These are phyloP conservation scores for Talaromyces thailandensis DNA, from an alignment of 495 filamentous ascomycete species.

Conservation along the genomic window DNA sequence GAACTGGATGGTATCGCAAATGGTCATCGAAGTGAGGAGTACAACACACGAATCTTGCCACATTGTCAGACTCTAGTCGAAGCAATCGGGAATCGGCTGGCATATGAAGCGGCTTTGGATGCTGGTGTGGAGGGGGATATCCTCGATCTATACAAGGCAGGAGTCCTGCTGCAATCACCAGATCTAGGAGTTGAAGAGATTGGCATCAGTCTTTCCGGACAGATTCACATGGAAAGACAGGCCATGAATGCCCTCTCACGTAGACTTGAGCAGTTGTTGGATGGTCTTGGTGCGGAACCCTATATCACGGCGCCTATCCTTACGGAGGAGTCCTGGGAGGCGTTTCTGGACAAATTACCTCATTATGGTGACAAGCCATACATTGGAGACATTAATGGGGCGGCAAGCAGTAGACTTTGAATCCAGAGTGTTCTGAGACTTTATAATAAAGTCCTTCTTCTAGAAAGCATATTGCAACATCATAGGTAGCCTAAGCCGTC, in stretches of 20 bases:
- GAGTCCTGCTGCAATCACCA: slow-evolving; percentile 12
- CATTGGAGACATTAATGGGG: not conserved
- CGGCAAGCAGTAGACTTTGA: not conserved
- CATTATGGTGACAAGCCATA: not conserved
- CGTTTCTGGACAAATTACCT: not conserved
- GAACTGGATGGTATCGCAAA: slow-evolving; percentile 8
- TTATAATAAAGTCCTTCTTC: not conserved
- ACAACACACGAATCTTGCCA: slow-evolving; percentile 20
- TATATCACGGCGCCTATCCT: slow-evolving; percentile 9
- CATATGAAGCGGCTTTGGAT: slow-evolving; percentile 22
- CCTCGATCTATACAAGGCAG: slow-evolving; percentile 21
- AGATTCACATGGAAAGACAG: not conserved
- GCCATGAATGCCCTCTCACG: slow-evolving; percentile 5
- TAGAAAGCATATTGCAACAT: not conserved
- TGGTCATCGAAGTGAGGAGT: slow-evolving; percentile 15
- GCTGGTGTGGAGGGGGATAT: slow-evolving; percentile 14
- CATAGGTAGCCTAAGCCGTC: not conserved
- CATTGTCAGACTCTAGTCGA: slow-evolving; percentile 19
- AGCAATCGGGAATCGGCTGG: slow-evolving; percentile 27
- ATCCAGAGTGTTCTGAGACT: not conserved
- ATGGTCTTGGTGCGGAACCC: slow-evolving; percentile 7
- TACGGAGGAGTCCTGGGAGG: slow-evolving; percentile 7
- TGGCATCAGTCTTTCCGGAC: not conserved
- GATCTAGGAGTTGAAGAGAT: slow-evolving; percentile 13
- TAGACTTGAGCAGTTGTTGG: slow-evolving; percentile 5